Base-by-base conservation (phyloP, 2,329 filamentous ascomycete genomes). In the Xenosphaeropsis pyriputrescens region DNA sequence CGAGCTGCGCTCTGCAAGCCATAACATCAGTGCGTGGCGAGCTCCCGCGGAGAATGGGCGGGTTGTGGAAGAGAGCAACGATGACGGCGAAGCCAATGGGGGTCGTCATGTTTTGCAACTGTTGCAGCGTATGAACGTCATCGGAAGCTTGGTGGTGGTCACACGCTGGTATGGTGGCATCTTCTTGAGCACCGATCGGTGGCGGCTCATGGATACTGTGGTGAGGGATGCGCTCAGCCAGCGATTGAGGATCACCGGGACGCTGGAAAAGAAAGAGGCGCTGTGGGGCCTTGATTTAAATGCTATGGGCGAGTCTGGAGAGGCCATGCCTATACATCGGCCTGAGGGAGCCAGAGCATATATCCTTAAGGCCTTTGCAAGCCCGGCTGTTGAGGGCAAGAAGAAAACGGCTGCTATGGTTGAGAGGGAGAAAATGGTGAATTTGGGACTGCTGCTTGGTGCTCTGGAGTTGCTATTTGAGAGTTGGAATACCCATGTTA, bases 401-500 rank as follows among this genome's bases (percentile, higher is more conserved):
- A 76, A 70, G 53, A 71, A 63, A 50, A 69, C 70, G 2, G 56
- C 57, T 4, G 63, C 67, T 36, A 62, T 62, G 8, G 47, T 69
- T 9, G 67, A 71, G 14, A 62, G 65, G 1, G 73, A 84, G 51
- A 84, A 74, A 47, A 74, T 80, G 47, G 66, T 70, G 39, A 86
- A 85, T 47, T 60, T 91, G 1, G 74, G 73, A 0, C 59, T 79
- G 39, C 56, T 93, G 3, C 63, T 93, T 0, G 78, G 73, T 3
- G 77, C 82, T 0, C 61, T 93, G 40, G 71, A 86, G 43, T 54
- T 85, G 15, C 55, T 93, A 1, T 86, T 75, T 49, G 64, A 68
- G 34, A 89, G 83, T 43, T 93, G 85, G 86, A 66, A 68, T 1
- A 58, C 63, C n/a, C 67, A 73, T 19, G 54, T 93, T 26, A 65